Base-by-base conservation (phyloP, 2,329 filamentous ascomycete genomes). In the Sclerotinia glacialis region DNA sequence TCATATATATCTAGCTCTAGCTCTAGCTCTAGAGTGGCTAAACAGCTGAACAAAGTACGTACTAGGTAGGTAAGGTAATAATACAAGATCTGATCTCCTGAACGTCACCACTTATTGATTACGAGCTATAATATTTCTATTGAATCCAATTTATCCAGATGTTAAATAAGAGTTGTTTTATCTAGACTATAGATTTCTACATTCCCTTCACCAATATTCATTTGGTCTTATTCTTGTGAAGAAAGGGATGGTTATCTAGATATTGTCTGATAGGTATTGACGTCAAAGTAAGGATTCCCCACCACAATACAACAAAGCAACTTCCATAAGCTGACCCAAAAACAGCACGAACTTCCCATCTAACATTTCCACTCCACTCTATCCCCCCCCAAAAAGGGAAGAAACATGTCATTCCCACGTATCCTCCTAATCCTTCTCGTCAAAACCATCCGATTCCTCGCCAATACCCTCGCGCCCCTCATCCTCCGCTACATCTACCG, bases 401-500 rank as follows among this genome's bases (percentile, higher is more conserved):
- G 12, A 40, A 40, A 5, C 11, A 66, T 66, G 64, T 1, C 37
- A 31, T 16, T 55, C 16, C 40, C 64, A 42, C 64, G 49, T 28
- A 61, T 66, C n/a, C n/a, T 66, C 40, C 34, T 66, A 16, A 44
- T 46, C 18, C 21, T 63, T 3, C 11, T 66, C 18, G 49, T 63
- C 37, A 63, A 66, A 54, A 31, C 44, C 6, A 54, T 66, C 12
- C 64, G 64, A 2, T 47, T 63, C n/a, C 34, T 66, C 49, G 28
- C 56, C 14, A 66, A 37, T 21, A 55, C 58, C 6, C 16, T 66
- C 28, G 58, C 58, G 21, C 46, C 47, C 9, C 49, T 61, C 16
- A 63, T 63, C 26, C 56, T 63, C n/a, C 58, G 49, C 16, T 49
- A 58, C 47, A 18, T 63, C 7, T 61, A 54, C 28, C 56, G 37